These are phyloP conservation scores for Pyrenophora tritici-repentis DNA, from an alignment of 2,329 filamentous ascomycete species.

Conservation along the genomic window DNA sequence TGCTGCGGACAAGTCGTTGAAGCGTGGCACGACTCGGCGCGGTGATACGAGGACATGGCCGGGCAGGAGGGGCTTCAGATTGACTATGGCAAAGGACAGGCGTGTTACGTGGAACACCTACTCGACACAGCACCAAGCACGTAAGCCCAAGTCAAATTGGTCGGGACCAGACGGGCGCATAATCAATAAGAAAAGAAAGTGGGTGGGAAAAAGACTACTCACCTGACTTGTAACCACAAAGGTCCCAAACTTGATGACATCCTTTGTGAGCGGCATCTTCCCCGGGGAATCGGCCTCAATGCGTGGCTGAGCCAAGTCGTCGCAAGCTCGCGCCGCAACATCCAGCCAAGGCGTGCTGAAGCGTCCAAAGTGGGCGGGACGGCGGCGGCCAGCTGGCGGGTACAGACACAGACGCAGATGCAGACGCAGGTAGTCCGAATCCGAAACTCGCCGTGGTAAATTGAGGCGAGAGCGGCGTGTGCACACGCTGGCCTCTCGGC, in stretches of 20 bases:
- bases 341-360: no score
- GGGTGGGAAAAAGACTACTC: constrained; percentile 13
- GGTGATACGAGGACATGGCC: constrained; percentile 94
- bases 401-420: neutral
- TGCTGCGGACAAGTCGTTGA: constrained; percentile 71
- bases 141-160: neutral
- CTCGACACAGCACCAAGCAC: constrained; percentile 4
- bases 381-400: neutral
- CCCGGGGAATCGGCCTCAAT: neutral
- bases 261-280: constrained; percentile 47
- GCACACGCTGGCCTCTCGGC: constrained; percentile 7
- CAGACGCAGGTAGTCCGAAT: neutral
- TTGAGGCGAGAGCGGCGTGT: constrained; percentile 3
- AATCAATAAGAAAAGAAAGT: neutral
- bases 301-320: constrained; percentile 2
- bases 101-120: constrained; percentile 87
- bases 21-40: constrained; percentile 66
- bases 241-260: constrained; percentile 50
- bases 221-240: constrained; percentile 54
- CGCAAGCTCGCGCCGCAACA: neutral
- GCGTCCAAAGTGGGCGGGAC: neutral
- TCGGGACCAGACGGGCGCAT: no score
- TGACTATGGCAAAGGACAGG: constrained; percentile 85
- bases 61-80: constrained; percentile 90
- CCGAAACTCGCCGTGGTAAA: neutral